A percentile compares a stretch with the other conserved stretches of the same genome.
Conservation (phyloP, 176 grass and related monocot species). For the Hordeum marinum region DNA sequence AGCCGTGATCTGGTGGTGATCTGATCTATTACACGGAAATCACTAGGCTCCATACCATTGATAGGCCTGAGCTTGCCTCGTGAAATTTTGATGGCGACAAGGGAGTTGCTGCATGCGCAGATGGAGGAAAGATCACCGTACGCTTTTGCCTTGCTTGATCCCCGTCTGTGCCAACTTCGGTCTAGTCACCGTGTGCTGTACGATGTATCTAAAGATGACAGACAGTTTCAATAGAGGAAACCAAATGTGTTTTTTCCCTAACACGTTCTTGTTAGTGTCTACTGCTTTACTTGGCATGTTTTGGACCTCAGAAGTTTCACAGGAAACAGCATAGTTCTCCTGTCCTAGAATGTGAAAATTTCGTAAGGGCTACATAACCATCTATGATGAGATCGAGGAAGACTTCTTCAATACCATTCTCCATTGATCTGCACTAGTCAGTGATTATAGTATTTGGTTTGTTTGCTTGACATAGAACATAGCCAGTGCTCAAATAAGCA, state of each 20-base stretch:
- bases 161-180: background rate
- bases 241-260: background rate
- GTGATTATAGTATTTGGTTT: too few species aligned
- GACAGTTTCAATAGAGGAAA: background rate
- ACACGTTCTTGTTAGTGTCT: background rate
- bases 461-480: too few species aligned
- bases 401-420: too few species aligned
- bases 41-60: background rate
- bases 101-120: background rate
- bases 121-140: background rate
- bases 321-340: background rate
- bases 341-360: background rate
- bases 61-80: background rate
- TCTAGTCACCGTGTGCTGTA: background rate
- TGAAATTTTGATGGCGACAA: background rate
- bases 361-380: background rate
- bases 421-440: too few species aligned
- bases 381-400: too few species aligned
- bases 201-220: background rate
- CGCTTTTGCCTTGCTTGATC: background rate
- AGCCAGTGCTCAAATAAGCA: too few species aligned
- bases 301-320: background rate
- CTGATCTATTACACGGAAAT: background rate
- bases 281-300: background rate
- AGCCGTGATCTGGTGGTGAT: background rate